phyloP scores from a whole-genome alignment of 768 basidiomycete genomes.

The Favolaschia claudopus region DNA sequence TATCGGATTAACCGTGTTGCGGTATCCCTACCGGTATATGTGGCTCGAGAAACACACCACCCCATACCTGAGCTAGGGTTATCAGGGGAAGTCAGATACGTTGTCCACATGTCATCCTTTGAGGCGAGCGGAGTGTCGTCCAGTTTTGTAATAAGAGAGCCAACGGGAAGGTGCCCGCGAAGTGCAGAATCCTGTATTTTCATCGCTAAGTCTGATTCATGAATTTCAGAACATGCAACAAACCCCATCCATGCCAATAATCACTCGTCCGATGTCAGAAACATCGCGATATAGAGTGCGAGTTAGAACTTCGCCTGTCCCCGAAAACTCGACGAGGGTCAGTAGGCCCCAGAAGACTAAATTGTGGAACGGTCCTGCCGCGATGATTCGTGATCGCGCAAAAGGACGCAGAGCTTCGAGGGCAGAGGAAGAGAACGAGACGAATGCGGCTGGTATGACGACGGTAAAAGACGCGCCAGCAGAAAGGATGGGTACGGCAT shows the following conservation, averaged over 20 bases:
- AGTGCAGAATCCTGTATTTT: conserved; percentile 66
- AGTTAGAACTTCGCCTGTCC: conserved; percentile 38
- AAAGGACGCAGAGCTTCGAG: conserved; percentile 48
- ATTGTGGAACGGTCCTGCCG: conserved; percentile 85
- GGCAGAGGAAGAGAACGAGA: conserved; percentile 58
- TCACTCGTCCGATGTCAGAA: conserved; percentile 57
- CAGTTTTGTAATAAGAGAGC: conserved; percentile 66
- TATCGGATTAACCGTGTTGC: neutral
- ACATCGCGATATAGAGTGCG: conserved; percentile 63
- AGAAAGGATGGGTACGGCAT: conserved; percentile 66
- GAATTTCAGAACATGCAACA: neutral
- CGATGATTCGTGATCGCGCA: conserved; percentile 65
- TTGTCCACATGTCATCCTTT: conserved; percentile 52
- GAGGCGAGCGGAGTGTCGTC: conserved; percentile 65
- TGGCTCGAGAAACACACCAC: conserved; percentile 62
- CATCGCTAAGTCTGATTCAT: neutral
- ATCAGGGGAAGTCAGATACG: conserved; percentile 48
- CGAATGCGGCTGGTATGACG: conserved; percentile 78
- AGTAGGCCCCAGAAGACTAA: conserved; percentile 64
- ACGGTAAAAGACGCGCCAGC: conserved; percentile 68
- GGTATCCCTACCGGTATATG: conserved; percentile 38
- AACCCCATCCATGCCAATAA: conserved; percentile 62
- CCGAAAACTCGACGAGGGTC: conserved; percentile 41
- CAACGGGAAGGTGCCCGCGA: conserved; percentile 58
- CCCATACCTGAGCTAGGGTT: conserved; percentile 44